Conservation (phyloP, 2,329 filamentous ascomycete species). For the Setomelanomma holmii region DNA sequence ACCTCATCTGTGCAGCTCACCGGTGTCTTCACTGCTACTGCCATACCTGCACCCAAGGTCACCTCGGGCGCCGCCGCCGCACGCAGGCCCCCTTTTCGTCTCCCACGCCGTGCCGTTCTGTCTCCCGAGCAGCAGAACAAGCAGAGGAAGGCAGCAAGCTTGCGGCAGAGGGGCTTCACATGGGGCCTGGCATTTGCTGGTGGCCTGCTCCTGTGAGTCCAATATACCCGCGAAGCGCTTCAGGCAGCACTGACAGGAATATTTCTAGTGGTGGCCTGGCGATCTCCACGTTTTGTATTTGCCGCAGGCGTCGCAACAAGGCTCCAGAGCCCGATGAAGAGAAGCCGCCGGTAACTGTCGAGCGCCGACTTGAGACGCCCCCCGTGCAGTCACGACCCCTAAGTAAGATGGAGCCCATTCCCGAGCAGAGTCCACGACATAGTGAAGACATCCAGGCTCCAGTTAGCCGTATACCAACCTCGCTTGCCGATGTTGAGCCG, state of each 20-base stretch:
- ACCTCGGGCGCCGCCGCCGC: constrained; percentile 4
- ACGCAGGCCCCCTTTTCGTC: background rate
- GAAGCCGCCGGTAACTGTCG: background rate
- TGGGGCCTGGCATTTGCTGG: constrained; percentile 5
- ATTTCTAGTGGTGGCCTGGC: background rate
- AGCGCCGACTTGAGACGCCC: background rate
- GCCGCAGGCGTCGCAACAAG: background rate
- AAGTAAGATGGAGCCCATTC: constrained; percentile 6
- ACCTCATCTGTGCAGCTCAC: background rate
- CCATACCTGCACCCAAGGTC: background rate
- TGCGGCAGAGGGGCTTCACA: background rate
- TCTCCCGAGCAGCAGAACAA: background rate
- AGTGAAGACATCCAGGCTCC: constrained; percentile 5
- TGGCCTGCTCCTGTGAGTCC: constrained; percentile 13
- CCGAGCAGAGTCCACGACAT: constrained; percentile 10
- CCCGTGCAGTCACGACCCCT: background rate
- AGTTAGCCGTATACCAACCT: background rate
- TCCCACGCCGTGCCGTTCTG: background rate
- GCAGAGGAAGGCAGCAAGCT: background rate
- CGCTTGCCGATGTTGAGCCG: background rate
- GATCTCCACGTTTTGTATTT: background rate
- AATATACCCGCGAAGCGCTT: too few species aligned
- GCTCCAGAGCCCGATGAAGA: background rate
- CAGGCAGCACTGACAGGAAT: background rate
- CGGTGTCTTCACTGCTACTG: constrained; percentile 15